A percentile compares a stretch with the other conserved stretches of the same genome.
These are phyloP conservation scores for Marchantia polymorpha DNA, from an alignment of 225 moss, liverwort and hornwort species.

Conservation along the genomic window DNA sequence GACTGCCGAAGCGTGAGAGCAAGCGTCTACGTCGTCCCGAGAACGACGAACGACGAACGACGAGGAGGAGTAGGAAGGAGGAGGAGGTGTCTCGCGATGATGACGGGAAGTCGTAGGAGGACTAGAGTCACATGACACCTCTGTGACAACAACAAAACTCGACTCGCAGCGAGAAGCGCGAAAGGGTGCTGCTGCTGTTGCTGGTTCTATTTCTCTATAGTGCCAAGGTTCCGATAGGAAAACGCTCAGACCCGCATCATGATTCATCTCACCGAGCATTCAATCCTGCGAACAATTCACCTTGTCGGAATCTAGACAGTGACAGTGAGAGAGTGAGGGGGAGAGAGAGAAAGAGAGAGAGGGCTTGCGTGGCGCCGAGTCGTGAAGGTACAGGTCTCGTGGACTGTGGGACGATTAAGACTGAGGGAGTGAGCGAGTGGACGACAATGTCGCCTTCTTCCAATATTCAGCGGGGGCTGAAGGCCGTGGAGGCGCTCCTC, in stretches of 20 bases:
- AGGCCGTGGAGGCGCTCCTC: not conserved
- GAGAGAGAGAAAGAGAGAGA: no score
- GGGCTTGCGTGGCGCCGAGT: not conserved
- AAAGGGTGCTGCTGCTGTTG: no score
- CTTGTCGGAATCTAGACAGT: no score
- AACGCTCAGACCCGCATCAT: not conserved
- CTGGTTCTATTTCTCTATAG: not conserved
- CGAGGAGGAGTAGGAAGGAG: no score
- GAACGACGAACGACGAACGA: no score
- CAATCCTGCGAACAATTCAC: not conserved
- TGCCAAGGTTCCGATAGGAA: not conserved
- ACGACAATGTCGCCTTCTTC: conserved; percentile 3
- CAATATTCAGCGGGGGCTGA: not conserved
- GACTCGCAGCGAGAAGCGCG: no score
- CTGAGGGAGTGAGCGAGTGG: not conserved
- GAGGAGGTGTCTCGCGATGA: not conserved
- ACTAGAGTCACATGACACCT: not conserved
- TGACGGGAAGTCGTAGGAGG: not conserved
- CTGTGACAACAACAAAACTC: not conserved
- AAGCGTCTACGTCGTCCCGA: no score
- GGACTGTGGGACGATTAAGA: not conserved
- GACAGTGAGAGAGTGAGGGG: no score
- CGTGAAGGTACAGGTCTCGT: not conserved
- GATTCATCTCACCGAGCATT: not conserved
- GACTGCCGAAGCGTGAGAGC: not conserved